phyloP scores from a whole-genome alignment of 352 stramenopile species.

The Peronospora tabacina region DNA sequence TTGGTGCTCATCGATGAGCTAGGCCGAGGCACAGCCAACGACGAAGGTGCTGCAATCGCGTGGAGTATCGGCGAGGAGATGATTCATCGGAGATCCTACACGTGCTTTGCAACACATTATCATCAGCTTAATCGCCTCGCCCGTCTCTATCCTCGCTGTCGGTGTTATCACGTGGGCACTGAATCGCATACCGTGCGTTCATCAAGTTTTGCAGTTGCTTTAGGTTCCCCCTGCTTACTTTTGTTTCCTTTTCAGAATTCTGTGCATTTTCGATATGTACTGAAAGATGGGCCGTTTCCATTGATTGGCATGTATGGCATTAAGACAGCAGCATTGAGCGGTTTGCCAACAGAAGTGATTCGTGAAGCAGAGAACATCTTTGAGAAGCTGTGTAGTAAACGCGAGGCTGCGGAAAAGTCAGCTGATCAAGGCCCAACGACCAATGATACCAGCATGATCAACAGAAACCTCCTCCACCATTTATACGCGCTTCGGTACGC shows the following conservation, averaged over 20 bases:
- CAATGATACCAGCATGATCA: slow-evolving; percentile 17
- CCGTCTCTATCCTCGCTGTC: slow-evolving; percentile 52
- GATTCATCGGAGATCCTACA: slow-evolving; percentile 56
- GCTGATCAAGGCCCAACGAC: slow-evolving; percentile 3
- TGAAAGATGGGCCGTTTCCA: slow-evolving; percentile 60
- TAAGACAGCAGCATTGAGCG: slow-evolving; percentile 64
- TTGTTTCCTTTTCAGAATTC: slow-evolving; percentile 31
- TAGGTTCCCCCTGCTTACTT: background rate
- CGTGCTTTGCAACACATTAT: slow-evolving; percentile 90
- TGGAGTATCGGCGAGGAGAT: slow-evolving; percentile 85
- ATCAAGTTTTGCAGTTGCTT: background rate
- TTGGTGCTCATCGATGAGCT: slow-evolving; percentile 90
- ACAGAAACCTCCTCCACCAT: slow-evolving; percentile 61
- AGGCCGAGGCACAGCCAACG: slow-evolving; percentile 82
- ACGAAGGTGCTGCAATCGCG: slow-evolving; percentile 84
- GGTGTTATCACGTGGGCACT: slow-evolving; percentile 65
- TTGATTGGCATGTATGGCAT: slow-evolving; percentile 72
- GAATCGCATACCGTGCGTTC: slow-evolving; percentile 35
- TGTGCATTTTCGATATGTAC: slow-evolving; percentile 49
- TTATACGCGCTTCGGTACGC: slow-evolving; percentile 62
- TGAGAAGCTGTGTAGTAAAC: slow-evolving; percentile 19
- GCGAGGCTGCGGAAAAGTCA: slow-evolving; percentile 17
- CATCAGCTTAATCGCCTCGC: slow-evolving; percentile 60
- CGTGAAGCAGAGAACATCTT: slow-evolving; percentile 48
- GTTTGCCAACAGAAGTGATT: slow-evolving; percentile 56